These are phyloP conservation scores for Rhexocercosporidium sp. DNA, from an alignment of 2,329 filamentous ascomycete genomes.

Conservation along the genomic window DNA sequence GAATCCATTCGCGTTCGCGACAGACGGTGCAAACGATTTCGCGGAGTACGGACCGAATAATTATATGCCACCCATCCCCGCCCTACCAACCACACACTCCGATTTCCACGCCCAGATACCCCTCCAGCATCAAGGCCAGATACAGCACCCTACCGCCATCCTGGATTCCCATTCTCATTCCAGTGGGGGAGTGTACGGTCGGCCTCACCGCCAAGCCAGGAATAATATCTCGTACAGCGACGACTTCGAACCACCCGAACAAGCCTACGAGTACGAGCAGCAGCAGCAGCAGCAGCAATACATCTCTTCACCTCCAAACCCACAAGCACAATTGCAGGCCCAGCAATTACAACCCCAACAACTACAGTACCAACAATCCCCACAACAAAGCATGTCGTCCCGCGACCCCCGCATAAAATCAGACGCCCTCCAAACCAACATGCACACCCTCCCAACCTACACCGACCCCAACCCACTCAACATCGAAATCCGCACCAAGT, in stretches of 20 bases:
- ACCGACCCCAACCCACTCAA: conserved; percentile 49
- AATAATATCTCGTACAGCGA: conserved; percentile 20
- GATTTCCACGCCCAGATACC: conserved; percentile 24
- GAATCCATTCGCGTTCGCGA: conserved; percentile 17
- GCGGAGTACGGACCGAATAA: conserved; percentile 25
- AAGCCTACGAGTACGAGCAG: neutral
- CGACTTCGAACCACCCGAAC: conserved; percentile 8
- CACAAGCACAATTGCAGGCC: neutral
- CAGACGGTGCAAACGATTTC: conserved; percentile 24
- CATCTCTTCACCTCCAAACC: conserved; percentile 1
- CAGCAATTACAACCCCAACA: neutral
- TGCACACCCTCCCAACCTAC: conserved; percentile 19
- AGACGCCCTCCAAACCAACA: conserved; percentile 16
- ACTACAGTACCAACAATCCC: conserved; percentile 3
- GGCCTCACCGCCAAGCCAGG: conserved; percentile 12
- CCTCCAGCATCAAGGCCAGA: conserved; percentile 20
- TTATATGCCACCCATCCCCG: conserved; percentile 41
- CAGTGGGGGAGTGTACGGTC: conserved; percentile 11
- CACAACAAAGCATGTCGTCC: conserved; percentile 27
- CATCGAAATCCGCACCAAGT: conserved; percentile 89
- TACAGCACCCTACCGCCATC: conserved; percentile 26
- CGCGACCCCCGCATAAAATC: conserved; percentile 24
- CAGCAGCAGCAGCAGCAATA: too few relatives aligned
- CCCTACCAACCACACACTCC: conserved; percentile 35
- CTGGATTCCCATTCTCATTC: conserved; percentile 3